These are phyloP conservation scores for Copromyces sp. DNA, from an alignment of 495 filamentous ascomycete genomes.

Conservation along the genomic window DNA sequence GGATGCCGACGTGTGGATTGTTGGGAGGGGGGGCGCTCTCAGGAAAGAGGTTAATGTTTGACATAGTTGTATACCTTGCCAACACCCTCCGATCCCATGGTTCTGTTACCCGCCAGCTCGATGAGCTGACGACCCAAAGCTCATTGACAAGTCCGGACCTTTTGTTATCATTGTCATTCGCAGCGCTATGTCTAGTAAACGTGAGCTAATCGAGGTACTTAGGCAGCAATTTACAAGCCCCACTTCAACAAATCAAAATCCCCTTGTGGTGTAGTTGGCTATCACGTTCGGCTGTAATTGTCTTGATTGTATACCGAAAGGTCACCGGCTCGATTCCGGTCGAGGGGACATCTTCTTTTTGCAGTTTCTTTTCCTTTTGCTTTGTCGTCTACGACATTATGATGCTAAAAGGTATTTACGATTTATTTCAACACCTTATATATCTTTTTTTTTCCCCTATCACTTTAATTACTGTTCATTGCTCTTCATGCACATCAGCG, in stretches of 20 bases:
- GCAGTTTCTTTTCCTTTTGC: not conserved
- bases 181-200: too few relatives aligned
- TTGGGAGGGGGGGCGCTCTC: too few relatives aligned
- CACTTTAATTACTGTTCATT: not conserved
- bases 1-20: not conserved
- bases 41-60: too few relatives aligned
- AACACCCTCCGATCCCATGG: too few relatives aligned
- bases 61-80: too few relatives aligned
- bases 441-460: not conserved
- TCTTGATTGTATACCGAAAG: not conserved
- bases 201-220: not conserved
- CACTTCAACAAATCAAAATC: not conserved
- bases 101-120: too few relatives aligned
- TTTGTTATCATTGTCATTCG: not conserved
- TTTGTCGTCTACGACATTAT: not conserved
- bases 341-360: not conserved
- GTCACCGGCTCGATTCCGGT: not conserved
- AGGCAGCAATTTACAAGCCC: fast-evolving
- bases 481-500: not conserved
- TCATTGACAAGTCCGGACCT: not conserved
- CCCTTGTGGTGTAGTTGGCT: not conserved
- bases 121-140: too few relatives aligned
- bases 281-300: not conserved
- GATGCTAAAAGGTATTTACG: too few relatives aligned
- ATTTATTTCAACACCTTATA: too few relatives aligned